Evolutionary conservation across 2,329 filamentous ascomycete species (phyloP), one percentile per base, ranked within the genome.

Genomic region (Xylariaceae sp.): DNA sequence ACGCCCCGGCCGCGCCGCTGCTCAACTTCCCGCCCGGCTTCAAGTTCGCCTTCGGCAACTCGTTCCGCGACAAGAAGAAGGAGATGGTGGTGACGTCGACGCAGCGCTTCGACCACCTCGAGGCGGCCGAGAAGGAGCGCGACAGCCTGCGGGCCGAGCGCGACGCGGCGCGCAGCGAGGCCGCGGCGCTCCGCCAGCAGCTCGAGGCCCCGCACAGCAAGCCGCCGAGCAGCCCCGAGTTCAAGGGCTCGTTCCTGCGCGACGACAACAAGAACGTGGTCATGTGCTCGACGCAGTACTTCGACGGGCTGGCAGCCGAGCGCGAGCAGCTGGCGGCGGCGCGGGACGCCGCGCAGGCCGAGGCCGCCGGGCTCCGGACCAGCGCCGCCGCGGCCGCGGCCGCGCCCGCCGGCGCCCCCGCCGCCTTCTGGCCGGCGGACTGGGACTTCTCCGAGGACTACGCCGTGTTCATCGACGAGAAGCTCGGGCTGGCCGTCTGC

Each of bases 11-110:
- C 31, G 40, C 39, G 12, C 42, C 36, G 31, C 38, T 40, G 9
- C 22, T 44, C 19, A 40, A 42, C 22, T 35, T 44, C 26, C 14
- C 37, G 5, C 30, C 25, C 11, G 31, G 31, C 18, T 23, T 40
- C 29, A 36, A 21, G 4, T 22, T 38, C 28, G 35, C 40, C 3
- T 35, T 40, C 12, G 40, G 36, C 27, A 36, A 28, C 31, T 34
- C 24, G 12, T 45, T 36, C 19, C 32, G 38, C 29, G 42, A 44
- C 24, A 17, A 22, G 10, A 35, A 37, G 5, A 22, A 16, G 13
- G 37, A 37, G 19, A 33, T 44, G n/a, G 34, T 31, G 9, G 42
- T 33, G 2, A 36, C 31, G 26, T 36, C 34, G 8, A 12, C 21
- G 7, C 8, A 12, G 21, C 21, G 21, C 23, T 39, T 23, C 12